Base-by-base conservation (phyloP, 169 alveolate genomes). In the Eimeria maxima region DNA sequence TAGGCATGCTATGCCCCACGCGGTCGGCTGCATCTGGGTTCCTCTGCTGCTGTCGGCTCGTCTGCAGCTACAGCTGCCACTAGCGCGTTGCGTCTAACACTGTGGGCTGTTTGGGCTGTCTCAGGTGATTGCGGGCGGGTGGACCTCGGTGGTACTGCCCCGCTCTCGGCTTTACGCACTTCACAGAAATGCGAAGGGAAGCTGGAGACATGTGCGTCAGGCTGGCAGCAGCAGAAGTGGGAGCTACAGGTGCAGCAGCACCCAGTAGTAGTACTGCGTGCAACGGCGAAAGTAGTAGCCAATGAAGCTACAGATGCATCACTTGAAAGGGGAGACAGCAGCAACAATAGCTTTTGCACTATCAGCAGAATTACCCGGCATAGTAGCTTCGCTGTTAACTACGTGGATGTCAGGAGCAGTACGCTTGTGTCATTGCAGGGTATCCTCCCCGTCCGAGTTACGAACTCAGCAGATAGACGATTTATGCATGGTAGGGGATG, bases 81-180 rank as follows among this genome's bases (percentile, higher is more conserved):
- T 27, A n/a, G n/a, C n/a, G n/a, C 22, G 42, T 73, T 47, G 47
- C n/a, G 20, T 45, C 24, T 50, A 6, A 27, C 29, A 42, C 4
- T 44, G 60, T 16, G 1, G 20, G 89, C 65, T 38, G 24, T 8
- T 83, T 27, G 55, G 50, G 38, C 60, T 57, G 93, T 8, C 27
- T 55, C 93, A 86, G 93, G 93, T 86, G 60, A 60, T 86, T 18
- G 93, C 65, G 44, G 93, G 93, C n/a, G 93, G 93, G 8, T 86
- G 93, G 93, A 86, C 93, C 29, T 86, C 93, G 20, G 80, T 86
- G 80, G 81, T 86, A 27, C 63, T 86, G 22, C 93, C 93, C 2
- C 57, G 93, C 14, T 1, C 93, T 57, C 93, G 93, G 18, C 93
- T 60, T 22, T 86, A 86, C 53, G 93, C 93, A 4, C 93, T 86